A percentile compares a stretch with the other conserved stretches of the same genome.
Conservation (phyloP, 148 eudicot genomes). For the Nyssa sinensis region DNA sequence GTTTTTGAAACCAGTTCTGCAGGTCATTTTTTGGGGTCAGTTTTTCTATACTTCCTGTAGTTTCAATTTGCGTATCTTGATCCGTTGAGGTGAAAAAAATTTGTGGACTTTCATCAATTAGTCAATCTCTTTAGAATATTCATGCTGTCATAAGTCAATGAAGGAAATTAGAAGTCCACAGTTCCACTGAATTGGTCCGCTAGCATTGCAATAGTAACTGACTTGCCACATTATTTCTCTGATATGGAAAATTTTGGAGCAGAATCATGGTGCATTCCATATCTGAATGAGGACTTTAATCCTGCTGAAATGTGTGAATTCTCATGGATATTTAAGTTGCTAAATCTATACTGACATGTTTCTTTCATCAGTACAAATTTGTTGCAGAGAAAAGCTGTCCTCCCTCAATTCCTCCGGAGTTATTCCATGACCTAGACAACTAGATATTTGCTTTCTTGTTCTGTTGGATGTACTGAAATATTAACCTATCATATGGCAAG, state of each 20-base stretch:
- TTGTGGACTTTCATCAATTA: neutral
- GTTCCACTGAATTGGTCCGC: neutral
- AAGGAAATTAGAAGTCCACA: neutral
- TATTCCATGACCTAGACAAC: conserved; percentile 38
- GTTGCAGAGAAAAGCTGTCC: conserved; percentile 75
- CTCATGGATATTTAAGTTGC: neutral
- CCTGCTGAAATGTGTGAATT: neutral
- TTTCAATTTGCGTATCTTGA: neutral
- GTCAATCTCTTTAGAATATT: neutral
- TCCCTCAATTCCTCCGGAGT: conserved; percentile 59
- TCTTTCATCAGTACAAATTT: conserved; percentile 58
- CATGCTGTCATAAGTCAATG: too few relatives aligned
- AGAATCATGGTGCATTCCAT: too few relatives aligned
- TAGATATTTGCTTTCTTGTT: conserved; percentile 11
- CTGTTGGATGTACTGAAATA: conserved; percentile 16
- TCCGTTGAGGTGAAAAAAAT: neutral
- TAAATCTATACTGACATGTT: neutral
- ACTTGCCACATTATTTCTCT: neutral
- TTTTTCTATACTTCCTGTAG: neutral
- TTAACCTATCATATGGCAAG: too few relatives aligned
- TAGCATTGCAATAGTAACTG: neutral
- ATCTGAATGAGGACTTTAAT: too few relatives aligned
- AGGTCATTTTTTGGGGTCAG: too few relatives aligned
- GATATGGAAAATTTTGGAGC: neutral
- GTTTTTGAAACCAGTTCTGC: neutral